These are phyloP conservation scores for Pterulicium gracile DNA, from an alignment of 1,284 basidiomycete genomes.

Conservation along the genomic window DNA sequence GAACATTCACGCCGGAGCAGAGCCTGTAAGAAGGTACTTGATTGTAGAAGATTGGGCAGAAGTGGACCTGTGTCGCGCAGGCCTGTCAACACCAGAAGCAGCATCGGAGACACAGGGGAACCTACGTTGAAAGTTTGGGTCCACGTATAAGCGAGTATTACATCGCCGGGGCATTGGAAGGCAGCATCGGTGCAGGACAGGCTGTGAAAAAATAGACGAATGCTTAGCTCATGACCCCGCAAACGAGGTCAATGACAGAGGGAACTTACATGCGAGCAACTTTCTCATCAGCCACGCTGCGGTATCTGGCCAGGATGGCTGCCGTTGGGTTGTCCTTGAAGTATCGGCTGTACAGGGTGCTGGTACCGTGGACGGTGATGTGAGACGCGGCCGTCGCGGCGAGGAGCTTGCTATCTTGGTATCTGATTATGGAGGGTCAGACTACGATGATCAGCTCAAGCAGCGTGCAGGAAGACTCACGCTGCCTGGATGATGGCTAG, in stretches of 20 bases:
- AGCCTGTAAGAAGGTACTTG: neutral
- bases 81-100: too few relatives aligned
- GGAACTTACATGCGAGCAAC: neutral
- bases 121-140: neutral
- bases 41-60: neutral
- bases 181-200: neutral
- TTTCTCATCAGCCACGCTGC: neutral
- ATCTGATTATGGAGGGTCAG: neutral
- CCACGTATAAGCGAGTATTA: neutral
- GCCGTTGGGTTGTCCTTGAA: neutral
- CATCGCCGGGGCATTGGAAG: neutral
- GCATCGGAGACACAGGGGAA: neutral
- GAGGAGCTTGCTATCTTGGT: neutral
- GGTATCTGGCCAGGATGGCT: neutral
- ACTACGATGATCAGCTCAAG: neutral
- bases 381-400: neutral
- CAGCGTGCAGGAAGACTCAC: neutral
- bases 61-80: conserved; percentile 2
- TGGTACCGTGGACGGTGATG: neutral
- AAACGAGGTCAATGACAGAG: too few relatives aligned
- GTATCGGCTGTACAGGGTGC: neutral
- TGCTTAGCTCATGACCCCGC: too few relatives aligned
- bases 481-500: neutral
- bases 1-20: neutral
- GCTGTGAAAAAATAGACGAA: neutral